Conservation (phyloP, 2,329 filamentous ascomycete genomes). For the Ophiostoma himal-ulmi region DNA sequence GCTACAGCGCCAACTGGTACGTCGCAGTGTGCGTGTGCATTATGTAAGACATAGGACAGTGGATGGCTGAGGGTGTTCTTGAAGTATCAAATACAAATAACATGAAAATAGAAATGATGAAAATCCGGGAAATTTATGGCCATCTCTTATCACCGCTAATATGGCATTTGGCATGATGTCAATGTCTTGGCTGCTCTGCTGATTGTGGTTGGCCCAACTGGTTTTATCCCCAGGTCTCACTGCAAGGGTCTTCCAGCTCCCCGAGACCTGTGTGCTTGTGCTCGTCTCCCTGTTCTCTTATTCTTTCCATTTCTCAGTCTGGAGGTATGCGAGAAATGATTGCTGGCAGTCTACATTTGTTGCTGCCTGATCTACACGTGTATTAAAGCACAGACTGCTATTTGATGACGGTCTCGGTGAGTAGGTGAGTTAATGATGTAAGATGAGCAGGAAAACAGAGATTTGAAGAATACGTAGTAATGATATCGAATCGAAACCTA, state of each 20-base stretch:
- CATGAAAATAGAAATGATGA: not conserved
- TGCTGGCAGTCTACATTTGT: not conserved
- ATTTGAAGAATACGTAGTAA: not conserved
- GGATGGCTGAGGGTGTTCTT: not conserved
- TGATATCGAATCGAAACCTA: too few relatives aligned
- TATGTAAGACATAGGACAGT: slow-evolving; percentile 1
- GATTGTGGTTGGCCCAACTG: not conserved
- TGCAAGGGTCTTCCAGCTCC: not conserved
- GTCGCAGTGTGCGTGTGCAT: not conserved
- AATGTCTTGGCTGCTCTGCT: slow-evolving; percentile 7
- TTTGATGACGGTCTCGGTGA: not conserved
- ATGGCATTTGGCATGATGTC: slow-evolving; percentile 8
- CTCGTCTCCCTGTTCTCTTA: not conserved
- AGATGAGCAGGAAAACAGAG: not conserved
- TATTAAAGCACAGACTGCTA: not conserved
- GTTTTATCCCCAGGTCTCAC: slow-evolving; percentile 3
- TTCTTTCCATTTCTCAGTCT: not conserved
- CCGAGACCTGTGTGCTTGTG: not conserved
- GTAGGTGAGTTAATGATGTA: not conserved
- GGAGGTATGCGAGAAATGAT: not conserved
- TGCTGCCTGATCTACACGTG: slow-evolving; percentile 2
- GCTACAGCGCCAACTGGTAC: slow-evolving; percentile 8
- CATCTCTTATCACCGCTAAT: not conserved
- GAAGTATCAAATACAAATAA: not conserved
- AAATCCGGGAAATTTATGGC: not conserved